Evolutionary conservation across 2,329 filamentous ascomycete genomes (phyloP).

Genomic region (Aspergillus jensenii): DNA sequence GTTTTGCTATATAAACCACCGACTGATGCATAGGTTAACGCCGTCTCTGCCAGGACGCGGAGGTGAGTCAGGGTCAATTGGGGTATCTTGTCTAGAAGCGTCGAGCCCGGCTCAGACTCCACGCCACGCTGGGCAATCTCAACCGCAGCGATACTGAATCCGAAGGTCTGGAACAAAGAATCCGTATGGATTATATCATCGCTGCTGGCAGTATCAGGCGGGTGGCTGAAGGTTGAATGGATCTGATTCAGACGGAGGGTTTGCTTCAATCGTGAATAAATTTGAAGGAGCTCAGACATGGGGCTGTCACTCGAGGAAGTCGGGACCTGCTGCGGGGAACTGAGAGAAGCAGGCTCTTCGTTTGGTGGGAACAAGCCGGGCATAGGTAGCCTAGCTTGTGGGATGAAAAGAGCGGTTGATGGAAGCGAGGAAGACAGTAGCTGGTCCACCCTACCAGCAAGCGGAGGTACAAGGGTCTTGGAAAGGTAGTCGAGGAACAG

Average conservation of each 20-base stretch:
- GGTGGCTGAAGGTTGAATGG: constrained; percentile 46
- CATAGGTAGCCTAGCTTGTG: constrained; percentile 34
- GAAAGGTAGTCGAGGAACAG: constrained; percentile 53
- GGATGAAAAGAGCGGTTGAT: constrained; percentile 29
- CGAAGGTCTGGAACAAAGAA: constrained; percentile 55
- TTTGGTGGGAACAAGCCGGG: constrained; percentile 40
- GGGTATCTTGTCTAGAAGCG: constrained; percentile 78
- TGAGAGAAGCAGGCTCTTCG: constrained; percentile 31
- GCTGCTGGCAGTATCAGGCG: constrained; percentile 37
- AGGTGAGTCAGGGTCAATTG: constrained; percentile 83
- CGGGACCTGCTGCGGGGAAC: constrained; percentile 32
- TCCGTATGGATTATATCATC: constrained; percentile 52
- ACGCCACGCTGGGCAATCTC: constrained; percentile 91
- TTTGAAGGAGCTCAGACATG: constrained; percentile 51
- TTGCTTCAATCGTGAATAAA: constrained; percentile 58
- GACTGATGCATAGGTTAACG: constrained; percentile 77
- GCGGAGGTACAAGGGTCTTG: constrained; percentile 50
- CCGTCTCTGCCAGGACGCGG: constrained; percentile 83
- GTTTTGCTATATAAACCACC: constrained; percentile 65
- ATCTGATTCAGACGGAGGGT: constrained; percentile 55
- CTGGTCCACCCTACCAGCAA: constrained; percentile 45
- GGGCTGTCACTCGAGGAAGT: constrained; percentile 31
- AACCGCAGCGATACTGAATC: constrained; percentile 80
- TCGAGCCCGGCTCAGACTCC: constrained; percentile 70
- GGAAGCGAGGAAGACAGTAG: constrained; percentile 28